Evolutionary conservation across 306 rosid genomes (phyloP), one percentile per base, ranked within the genome.

Genomic region (Fragaria ananassa): DNA sequence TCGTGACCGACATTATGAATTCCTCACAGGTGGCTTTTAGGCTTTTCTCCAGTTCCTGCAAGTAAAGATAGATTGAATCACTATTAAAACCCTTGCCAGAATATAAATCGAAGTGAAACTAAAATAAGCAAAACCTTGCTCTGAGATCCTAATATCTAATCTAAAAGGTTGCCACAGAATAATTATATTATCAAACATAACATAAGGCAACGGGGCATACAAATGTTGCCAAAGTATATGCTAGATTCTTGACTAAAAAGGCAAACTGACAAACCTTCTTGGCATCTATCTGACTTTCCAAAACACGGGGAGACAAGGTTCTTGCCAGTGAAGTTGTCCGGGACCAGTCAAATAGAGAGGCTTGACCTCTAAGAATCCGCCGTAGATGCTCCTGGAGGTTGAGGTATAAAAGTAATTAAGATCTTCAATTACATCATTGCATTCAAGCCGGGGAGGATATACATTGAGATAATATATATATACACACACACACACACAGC

Each of bases 281-380:
- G 70, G 98, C 93, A 85, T 96, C 99, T 85, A 92, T 86, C 87
- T 96, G 99, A 85, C 93, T 96, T 85, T 96, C 99, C 91, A 92
- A 87, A 80, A 96, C 91, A 81, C 99, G 89, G 27, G 99, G 99
- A 81, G 99, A 92, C 74, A 96, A 76, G 70, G 98, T 89, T 85
- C 97, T 96, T 18, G 98, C 99, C 84, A 96, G 79, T 60, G 98
- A 92, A 75, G 90, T 91, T 73, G 98, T 87, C 79, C 97, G 91
- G 61, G 99, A 87, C 98, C 98, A 96, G 74, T 92, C 98, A 64
- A 93, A 96, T 62, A 96, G 86, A 35, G 99, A 96, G 75, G 99
- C 91, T 81, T 96, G 99, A 83, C 99, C 99, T 89, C 98, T 89
- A 83, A 96, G 93, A 82, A 96, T 91, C 75, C 99, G 87, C 77